Conservation (phyloP, 2,329 filamentous ascomycete species). For the Diaporthe velutina region DNA sequence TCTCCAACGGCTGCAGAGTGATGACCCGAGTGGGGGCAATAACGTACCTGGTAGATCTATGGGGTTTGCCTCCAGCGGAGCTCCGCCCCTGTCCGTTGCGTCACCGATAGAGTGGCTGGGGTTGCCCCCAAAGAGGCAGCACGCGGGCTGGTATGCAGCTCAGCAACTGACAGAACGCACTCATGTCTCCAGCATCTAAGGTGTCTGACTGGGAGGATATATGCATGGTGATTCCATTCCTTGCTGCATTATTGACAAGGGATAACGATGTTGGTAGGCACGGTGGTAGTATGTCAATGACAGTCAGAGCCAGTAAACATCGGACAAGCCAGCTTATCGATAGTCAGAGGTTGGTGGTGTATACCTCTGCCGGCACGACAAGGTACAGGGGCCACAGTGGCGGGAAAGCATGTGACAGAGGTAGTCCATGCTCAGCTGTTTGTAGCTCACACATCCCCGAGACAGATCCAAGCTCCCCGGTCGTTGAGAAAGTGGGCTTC, state of each 20-base stretch:
- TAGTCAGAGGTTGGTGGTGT: neutral
- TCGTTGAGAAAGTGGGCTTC: neutral
- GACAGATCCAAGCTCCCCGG: conserved; percentile 16
- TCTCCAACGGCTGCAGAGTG: too few relatives aligned
- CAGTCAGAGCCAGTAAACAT: neutral
- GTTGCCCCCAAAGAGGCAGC: conserved; percentile 17
- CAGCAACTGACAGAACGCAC: neutral
- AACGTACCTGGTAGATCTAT: conserved; percentile 6
- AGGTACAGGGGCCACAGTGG: neutral
- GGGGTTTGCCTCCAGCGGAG: conserved; percentile 7
- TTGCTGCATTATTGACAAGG: neutral
- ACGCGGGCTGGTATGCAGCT: neutral
- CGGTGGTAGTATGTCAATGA: neutral
- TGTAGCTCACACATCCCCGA: neutral
- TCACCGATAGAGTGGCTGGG: conserved; percentile 28
- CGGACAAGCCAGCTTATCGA: conserved; percentile 19
- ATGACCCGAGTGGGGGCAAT: conserved; percentile 2
- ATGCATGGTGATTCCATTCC: neutral
- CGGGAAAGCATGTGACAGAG: conserved; percentile 21
- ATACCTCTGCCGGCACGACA: neutral
- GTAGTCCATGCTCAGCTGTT: neutral
- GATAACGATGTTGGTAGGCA: neutral
- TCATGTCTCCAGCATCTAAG: neutral
- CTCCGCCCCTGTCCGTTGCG: conserved; percentile 29
- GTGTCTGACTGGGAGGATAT: neutral